These are phyloP conservation scores for Paecilomyces niveus DNA, from an alignment of 2,329 filamentous ascomycete species.

Conservation along the genomic window DNA sequence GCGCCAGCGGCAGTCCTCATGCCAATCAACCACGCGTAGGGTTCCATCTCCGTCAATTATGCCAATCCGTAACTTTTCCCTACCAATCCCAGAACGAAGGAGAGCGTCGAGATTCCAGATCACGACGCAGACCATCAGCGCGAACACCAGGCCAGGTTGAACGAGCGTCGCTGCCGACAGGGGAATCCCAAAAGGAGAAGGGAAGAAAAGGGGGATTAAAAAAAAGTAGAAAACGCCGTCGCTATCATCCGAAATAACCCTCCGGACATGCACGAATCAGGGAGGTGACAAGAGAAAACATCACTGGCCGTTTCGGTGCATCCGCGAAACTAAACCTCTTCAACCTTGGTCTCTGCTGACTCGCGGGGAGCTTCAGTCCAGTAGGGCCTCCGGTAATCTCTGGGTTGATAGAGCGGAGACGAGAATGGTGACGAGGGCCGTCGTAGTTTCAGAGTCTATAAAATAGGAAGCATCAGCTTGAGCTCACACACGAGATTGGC, in stretches of 20 bases:
- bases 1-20: neutral
- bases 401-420: conserved; percentile 4
- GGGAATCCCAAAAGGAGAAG: neutral
- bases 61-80: neutral
- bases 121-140: neutral
- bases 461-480: neutral
- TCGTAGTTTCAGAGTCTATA: conserved; percentile 29
- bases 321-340: conserved; percentile 4
- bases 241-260: neutral
- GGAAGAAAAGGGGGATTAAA: conserved; percentile 6
- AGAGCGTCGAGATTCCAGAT: neutral
- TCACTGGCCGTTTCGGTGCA: neutral
- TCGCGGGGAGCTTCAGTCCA: conserved; percentile 2
- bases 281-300: neutral
- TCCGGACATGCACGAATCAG: neutral
- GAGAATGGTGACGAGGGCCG: conserved; percentile 32
- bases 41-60: neutral
- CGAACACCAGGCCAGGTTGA: neutral
- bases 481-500: too few relatives aligned
- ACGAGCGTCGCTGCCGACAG: neutral
- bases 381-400: conserved; percentile 12
- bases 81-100: neutral
- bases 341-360: conserved; percentile 5
- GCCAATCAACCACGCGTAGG: neutral
- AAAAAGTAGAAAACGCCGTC: conserved; percentile 3